Conservation (phyloP, 495 filamentous ascomycete genomes). For the Aspergillus bertholletiae region DNA sequence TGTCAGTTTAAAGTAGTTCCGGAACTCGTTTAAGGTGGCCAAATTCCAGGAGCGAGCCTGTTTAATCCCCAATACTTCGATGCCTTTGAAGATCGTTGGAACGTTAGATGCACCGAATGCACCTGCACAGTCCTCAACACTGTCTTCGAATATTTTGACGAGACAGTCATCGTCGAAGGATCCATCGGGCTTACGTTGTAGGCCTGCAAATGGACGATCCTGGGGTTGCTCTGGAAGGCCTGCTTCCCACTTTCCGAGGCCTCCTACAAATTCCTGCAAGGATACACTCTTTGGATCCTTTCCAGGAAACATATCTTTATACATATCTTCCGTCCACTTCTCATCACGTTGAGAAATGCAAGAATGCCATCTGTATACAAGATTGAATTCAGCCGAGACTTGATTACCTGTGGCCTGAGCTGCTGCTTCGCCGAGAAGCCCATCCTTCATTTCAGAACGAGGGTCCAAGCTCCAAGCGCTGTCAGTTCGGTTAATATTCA, state of each 20-base stretch:
- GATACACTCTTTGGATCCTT: conserved; percentile 45
- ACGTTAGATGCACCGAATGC: conserved; percentile 73
- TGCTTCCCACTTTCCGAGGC: conserved; percentile 57
- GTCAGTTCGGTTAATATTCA: conserved; percentile 69
- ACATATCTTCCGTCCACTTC: conserved; percentile 68
- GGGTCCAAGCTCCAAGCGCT: conserved; percentile 76
- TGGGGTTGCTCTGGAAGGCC: conserved; percentile 57
- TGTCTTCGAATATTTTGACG: conserved; percentile 60
- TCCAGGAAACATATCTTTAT: conserved; percentile 56
- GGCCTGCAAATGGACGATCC: conserved; percentile 60
- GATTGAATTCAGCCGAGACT: conserved; percentile 74
- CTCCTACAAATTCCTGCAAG: conserved; percentile 53
- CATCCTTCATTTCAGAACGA: conserved; percentile 50
- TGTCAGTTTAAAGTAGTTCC: conserved; percentile 72
- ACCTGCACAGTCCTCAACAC: conserved; percentile 57
- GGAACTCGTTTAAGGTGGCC: conserved; percentile 83
- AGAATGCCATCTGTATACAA: conserved; percentile 77
- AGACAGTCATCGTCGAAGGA: conserved; percentile 64
- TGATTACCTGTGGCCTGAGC: conserved; percentile 59
- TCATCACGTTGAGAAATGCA: conserved; percentile 71
- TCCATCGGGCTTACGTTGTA: conserved; percentile 58
- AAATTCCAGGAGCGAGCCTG: conserved; percentile 81
- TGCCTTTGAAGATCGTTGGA: conserved; percentile 63
- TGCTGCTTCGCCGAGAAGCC: conserved; percentile 34
- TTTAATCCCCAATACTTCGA: conserved; percentile 84